Evolutionary conservation across 345 rosid species (phyloP).

Genomic region (Garcia nutans): DNA sequence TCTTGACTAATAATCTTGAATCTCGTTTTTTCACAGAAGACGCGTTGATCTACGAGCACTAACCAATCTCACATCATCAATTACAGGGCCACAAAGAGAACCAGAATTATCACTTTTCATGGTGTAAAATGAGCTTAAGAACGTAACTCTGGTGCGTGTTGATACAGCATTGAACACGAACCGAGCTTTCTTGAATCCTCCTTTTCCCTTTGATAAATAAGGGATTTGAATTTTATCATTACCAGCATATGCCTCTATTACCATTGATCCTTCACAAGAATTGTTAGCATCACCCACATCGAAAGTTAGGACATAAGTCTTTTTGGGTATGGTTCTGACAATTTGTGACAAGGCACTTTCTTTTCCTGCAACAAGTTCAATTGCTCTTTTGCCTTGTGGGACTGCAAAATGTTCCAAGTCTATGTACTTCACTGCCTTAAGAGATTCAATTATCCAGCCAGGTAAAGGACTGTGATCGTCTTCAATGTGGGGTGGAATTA

Average conservation of each 20-base stretch:
- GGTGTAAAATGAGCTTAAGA: slow-evolving; percentile 61
- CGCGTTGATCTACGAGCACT: slow-evolving; percentile 26
- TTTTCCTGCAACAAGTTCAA: slow-evolving; percentile 73
- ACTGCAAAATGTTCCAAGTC: slow-evolving; percentile 57
- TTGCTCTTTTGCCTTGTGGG: slow-evolving; percentile 53
- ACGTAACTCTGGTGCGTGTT: slow-evolving; percentile 50
- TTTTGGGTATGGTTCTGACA: slow-evolving; percentile 41
- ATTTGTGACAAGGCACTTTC: slow-evolving; percentile 70
- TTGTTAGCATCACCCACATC: slow-evolving; percentile 59
- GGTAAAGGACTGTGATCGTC: slow-evolving; percentile 68
- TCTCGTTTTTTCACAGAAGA: neutral
- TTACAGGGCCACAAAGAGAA: slow-evolving; percentile 73
- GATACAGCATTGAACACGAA: slow-evolving; percentile 56
- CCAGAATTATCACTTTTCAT: slow-evolving; percentile 67
- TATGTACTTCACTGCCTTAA: slow-evolving; percentile 69
- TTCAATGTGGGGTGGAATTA: slow-evolving; percentile 66
- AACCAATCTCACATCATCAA: slow-evolving; percentile 61
- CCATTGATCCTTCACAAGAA: slow-evolving; percentile 58
- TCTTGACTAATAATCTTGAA: neutral
- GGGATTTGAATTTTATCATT: slow-evolving; percentile 39
- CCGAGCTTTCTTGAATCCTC: slow-evolving; percentile 45
- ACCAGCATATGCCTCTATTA: slow-evolving; percentile 66
- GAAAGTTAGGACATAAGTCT: slow-evolving; percentile 54
- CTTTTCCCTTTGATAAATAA: slow-evolving; percentile 60
- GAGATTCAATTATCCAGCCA: slow-evolving; percentile 84